Percentiles rank a stretch among this genome's conserved stretches.
Evolutionary conservation across 1,139 yeast genomes (phyloP).

Genomic region (Blastobotrys raffinosifermentans): DNA sequence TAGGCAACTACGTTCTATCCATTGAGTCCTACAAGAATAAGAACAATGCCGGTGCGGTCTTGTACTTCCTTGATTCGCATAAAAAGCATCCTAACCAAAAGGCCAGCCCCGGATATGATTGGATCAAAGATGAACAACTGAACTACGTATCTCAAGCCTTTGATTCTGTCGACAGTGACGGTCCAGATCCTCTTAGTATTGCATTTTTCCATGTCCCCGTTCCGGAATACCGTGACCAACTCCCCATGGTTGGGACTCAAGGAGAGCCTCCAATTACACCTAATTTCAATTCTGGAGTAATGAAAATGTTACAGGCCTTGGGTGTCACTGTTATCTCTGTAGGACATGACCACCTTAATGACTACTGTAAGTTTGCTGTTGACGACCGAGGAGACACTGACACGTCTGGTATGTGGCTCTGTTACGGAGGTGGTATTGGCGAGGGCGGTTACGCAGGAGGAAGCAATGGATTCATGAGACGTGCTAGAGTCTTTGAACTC

Average conservation of each 20-base stretch:
- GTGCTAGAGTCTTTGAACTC: conserved; percentile 65
- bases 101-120: conserved; percentile 73
- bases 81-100: conserved; percentile 60
- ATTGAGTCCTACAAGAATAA: conserved; percentile 41
- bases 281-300: conserved; percentile 51
- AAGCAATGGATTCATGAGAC: conserved; percentile 74
- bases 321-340: conserved; percentile 72
- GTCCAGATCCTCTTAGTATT: conserved; percentile 71
- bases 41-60: conserved; percentile 48
- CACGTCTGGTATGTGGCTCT: conserved; percentile 61
- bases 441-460: conserved; percentile 92
- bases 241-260: conserved; percentile 50
- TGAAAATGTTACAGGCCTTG: conserved; percentile 48
- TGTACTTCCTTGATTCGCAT: conserved; percentile 77
- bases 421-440: conserved; percentile 91
- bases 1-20: conserved; percentile 66
- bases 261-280: conserved; percentile 81
- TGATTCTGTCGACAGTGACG: too few species aligned
- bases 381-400: conserved; percentile 18
- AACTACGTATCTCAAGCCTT: conserved; percentile 41
- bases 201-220: conserved; percentile 93
- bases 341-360: conserved; percentile 95
- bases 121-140: conserved; percentile 71
- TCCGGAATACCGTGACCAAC: conserved; percentile 62
- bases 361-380: conserved; percentile 63